Conservation (phyloP, 148 eudicot species). For the Talinum fruticosum region DNA sequence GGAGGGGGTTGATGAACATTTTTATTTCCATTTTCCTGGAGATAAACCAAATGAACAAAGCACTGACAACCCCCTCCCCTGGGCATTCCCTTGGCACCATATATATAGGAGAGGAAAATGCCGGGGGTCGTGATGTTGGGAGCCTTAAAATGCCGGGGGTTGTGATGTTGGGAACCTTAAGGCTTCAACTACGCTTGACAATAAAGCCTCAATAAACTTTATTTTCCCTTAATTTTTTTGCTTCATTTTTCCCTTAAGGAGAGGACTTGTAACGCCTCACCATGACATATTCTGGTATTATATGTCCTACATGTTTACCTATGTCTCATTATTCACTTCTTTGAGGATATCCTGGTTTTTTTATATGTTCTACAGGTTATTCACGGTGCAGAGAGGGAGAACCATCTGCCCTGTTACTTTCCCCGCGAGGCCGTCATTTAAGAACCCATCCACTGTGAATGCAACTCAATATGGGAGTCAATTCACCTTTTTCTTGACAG, state of each 20-base stretch:
- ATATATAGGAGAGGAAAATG: too few species aligned
- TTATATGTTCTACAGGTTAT: slow-evolving; percentile 55
- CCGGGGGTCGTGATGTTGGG: too few species aligned
- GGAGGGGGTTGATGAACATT: too few species aligned
- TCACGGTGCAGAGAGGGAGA: slow-evolving; percentile 95
- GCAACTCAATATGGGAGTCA: slow-evolving; percentile 65
- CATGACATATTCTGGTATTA: neutral
- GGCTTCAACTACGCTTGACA: too few species aligned
- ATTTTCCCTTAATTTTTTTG: too few species aligned
- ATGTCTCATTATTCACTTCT: neutral
- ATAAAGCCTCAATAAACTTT: too few species aligned
- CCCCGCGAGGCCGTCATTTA: slow-evolving; percentile 70
- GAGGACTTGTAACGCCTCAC: neutral
- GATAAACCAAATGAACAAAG: too few species aligned
- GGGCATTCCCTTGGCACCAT: too few species aligned
- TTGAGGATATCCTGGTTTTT: slow-evolving; percentile 16
- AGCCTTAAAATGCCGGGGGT: too few species aligned
- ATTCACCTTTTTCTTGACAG: slow-evolving; percentile 82
- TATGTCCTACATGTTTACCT: neutral
- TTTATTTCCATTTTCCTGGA: too few species aligned
- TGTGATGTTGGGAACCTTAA: too few species aligned
- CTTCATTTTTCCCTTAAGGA: neutral
- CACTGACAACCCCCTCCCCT: too few species aligned
- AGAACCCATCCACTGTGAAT: slow-evolving; percentile 42
- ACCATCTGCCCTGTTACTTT: slow-evolving; percentile 70